Conservation (phyloP, 176 grass and related monocot species). For the Poa annua region DNA sequence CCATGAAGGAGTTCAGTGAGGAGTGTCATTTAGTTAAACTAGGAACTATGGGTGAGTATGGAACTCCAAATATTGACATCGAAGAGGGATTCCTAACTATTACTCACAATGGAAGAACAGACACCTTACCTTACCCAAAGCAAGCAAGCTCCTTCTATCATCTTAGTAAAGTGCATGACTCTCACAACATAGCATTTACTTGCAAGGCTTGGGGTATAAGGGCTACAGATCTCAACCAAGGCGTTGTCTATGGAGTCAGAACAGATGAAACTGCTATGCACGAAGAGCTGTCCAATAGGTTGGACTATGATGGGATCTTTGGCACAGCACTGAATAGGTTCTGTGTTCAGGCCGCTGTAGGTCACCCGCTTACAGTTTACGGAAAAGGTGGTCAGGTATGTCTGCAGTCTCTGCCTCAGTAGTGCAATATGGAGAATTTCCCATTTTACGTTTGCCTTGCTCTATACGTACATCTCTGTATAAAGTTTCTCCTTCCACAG, state of each 20-base stretch:
- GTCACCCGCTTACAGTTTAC: conserved; percentile 92
- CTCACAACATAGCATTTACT: conserved; percentile 95
- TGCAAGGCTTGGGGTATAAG: conserved; percentile 95
- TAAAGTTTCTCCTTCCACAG: neutral
- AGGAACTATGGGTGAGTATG: conserved; percentile 98
- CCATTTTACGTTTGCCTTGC: conserved; percentile 3
- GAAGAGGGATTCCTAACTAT: conserved; percentile 93
- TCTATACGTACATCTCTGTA: conserved; percentile 2
- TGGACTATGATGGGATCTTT: conserved; percentile 93
- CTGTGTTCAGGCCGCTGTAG: conserved; percentile 95
- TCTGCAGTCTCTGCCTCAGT: neutral
- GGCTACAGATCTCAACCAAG: conserved; percentile 95
- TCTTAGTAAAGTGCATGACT: conserved; percentile 96
- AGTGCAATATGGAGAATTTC: neutral
- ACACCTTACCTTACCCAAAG: conserved; percentile 93
- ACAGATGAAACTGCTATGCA: conserved; percentile 96
- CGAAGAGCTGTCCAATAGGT: conserved; percentile 87
- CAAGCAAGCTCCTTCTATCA: conserved; percentile 98
- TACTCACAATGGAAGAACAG: conserved; percentile 92
- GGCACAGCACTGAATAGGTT: conserved; percentile 97
- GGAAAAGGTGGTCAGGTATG: conserved; percentile 95
- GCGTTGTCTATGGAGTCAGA: conserved; percentile 85
- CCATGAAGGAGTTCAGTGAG: conserved; percentile 79
- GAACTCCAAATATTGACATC: conserved; percentile 97
- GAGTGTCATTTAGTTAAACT: conserved; percentile 95